A percentile compares a stretch with the other conserved stretches of the same genome.
These are phyloP conservation scores for Yarrowia keelungensis DNA, from an alignment of 805 yeast species.

Conservation along the genomic window DNA sequence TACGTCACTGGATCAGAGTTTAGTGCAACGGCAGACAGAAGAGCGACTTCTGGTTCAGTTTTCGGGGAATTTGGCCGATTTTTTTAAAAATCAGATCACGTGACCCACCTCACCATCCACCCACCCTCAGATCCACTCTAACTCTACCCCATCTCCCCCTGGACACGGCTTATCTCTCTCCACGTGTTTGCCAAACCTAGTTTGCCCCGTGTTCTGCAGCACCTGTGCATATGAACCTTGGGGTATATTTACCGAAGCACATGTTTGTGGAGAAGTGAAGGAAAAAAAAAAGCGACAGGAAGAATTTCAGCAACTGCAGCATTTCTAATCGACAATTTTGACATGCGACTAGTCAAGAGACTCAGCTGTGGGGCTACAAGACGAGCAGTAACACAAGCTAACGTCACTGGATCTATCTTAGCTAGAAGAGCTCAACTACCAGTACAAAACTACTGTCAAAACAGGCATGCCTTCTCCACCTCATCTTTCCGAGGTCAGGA, in stretches of 20 bases:
- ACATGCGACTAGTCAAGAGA: neutral
- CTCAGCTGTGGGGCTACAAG: neutral
- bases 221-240: conserved; percentile 8
- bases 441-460: no score
- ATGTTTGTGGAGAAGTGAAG: conserved; percentile 17
- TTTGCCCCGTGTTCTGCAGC: conserved; percentile 26
- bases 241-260: conserved; percentile 6
- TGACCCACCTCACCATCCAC: neutral
- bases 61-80: neutral
- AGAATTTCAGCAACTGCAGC: neutral
- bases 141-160: neutral
- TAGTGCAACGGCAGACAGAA: neutral
- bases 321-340: no score
- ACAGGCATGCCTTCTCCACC: no score
- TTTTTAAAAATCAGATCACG: neutral
- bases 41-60: no score
- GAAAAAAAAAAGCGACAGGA: no score
- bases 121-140: no score
- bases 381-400: no score
- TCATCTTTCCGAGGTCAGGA: neutral
- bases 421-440: no score
- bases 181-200: conserved; percentile 7
- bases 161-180: neutral
- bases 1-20: conserved; percentile 1
- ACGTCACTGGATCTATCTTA: no score